Evolutionary conservation across 768 basidiomycete species (phyloP).

Genomic region (Austroboletus festivus): DNA sequence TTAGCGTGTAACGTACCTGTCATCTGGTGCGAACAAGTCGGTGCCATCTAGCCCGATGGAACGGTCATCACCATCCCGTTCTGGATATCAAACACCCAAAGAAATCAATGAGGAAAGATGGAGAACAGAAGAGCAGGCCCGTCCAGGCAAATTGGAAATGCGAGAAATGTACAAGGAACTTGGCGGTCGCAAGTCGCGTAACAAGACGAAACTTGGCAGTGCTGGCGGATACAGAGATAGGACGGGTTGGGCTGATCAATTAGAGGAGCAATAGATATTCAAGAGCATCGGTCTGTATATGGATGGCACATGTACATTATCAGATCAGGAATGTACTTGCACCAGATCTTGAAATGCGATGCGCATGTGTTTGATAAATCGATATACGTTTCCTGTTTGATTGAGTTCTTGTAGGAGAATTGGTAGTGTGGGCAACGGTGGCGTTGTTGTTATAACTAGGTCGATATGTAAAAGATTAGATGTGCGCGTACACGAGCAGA

Average conservation of each 20-base stretch:
- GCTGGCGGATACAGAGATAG: constrained; percentile 64
- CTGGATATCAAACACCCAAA: constrained; percentile 73
- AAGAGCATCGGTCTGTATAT: not conserved
- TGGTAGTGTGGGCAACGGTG: constrained; percentile 61
- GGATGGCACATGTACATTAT: not conserved
- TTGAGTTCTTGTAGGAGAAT: constrained; percentile 71
- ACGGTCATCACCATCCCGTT: constrained; percentile 48
- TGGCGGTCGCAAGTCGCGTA: constrained; percentile 75
- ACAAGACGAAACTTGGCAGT: constrained; percentile 72
- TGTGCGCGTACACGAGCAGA: not conserved
- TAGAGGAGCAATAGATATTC: constrained; percentile 23
- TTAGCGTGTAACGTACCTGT: constrained; percentile 50
- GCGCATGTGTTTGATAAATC: constrained; percentile 69
- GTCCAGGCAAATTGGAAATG: constrained; percentile 80
- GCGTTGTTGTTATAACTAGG: constrained; percentile 78
- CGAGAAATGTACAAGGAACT: constrained; percentile 89
- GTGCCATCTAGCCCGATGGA: constrained; percentile 44
- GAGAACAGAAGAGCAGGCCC: constrained; percentile 47
- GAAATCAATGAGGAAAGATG: constrained; percentile 80
- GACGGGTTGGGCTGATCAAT: constrained; percentile 65
- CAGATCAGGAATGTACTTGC: not conserved
- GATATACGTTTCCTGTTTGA: constrained; percentile 62
- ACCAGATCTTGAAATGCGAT: constrained; percentile 43
- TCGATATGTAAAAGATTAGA: not conserved
- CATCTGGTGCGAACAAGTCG: constrained; percentile 40